Evolutionary conservation across 2,329 filamentous ascomycete species (phyloP).

Genomic region (Lachnellula subtilissima): DNA sequence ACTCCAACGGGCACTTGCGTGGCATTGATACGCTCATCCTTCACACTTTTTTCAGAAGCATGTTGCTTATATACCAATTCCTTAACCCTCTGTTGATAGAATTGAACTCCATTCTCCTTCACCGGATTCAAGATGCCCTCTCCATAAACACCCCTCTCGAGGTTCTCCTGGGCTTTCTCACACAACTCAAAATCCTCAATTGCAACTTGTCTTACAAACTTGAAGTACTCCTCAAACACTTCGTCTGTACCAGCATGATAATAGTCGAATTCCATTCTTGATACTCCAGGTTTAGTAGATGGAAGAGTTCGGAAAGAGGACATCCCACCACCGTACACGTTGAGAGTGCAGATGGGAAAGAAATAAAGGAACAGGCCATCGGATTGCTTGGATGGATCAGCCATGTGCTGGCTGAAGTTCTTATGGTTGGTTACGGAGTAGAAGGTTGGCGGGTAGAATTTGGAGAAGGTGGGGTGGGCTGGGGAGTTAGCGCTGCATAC

Average conservation of each 20-base stretch:
- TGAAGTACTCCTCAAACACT: constrained; percentile 53
- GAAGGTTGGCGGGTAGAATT: constrained; percentile 50
- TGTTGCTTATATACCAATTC: constrained; percentile 24
- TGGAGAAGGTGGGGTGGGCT: constrained; percentile 49
- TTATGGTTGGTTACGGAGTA: constrained; percentile 50
- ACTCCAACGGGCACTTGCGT: background rate
- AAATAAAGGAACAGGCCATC: constrained; percentile 55
- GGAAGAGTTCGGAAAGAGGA: constrained; percentile 52
- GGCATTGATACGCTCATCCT: constrained; percentile 8
- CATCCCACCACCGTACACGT: constrained; percentile 55
- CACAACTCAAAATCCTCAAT: constrained; percentile 54
- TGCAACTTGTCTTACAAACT: constrained; percentile 51
- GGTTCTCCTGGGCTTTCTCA: constrained; percentile 50
- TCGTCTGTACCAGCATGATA: constrained; percentile 46
- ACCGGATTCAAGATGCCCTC: constrained; percentile 51
- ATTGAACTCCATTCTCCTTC: constrained; percentile 51
- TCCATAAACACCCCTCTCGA: constrained; percentile 48
- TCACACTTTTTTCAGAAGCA: constrained; percentile 16
- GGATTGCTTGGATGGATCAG: constrained; percentile 46
- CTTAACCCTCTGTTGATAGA: constrained; percentile 33
- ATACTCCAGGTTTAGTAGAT: constrained; percentile 42
- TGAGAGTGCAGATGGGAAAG: constrained; percentile 52
- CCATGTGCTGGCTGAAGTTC: constrained; percentile 53
- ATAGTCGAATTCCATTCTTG: constrained; percentile 56
- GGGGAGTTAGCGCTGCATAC: too few relatives aligned